phyloP scores from a whole-genome alignment of 768 basidiomycete genomes.

The Panaeolus papilionaceus region DNA sequence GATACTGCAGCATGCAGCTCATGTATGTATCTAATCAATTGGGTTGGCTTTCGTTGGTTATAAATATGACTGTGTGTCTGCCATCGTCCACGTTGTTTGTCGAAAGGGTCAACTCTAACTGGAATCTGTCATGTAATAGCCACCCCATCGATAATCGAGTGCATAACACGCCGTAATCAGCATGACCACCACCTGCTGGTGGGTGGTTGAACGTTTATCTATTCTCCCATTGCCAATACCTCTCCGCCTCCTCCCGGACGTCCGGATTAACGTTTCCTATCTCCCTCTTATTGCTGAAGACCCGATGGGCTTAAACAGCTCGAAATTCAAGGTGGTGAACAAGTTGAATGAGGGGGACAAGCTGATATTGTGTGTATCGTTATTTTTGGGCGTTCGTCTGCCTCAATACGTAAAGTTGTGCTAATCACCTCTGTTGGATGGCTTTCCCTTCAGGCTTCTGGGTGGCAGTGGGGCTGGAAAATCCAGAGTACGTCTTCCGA shows the following conservation, averaged over 20 bases:
- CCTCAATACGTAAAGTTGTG: neutral
- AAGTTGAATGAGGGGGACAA: neutral
- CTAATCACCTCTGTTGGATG: neutral
- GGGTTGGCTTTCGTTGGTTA: neutral
- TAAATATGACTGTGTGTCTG: neutral
- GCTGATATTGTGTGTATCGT: neutral
- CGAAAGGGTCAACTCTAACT: neutral
- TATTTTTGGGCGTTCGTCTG: neutral
- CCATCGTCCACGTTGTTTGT: neutral
- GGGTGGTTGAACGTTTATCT: neutral
- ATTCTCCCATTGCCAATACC: neutral
- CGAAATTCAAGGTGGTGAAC: neutral
- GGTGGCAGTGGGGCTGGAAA: neutral
- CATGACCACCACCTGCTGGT: neutral
- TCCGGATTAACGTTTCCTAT: neutral
- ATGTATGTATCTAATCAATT: neutral
- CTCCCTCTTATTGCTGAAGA: neutral
- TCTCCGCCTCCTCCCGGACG: neutral
- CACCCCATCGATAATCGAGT: conserved; percentile 8
- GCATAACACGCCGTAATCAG: neutral
- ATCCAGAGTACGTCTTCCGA: neutral
- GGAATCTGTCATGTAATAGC: neutral
- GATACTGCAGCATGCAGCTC: too few relatives aligned
- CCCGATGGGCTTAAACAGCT: neutral
- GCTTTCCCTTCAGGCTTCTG: neutral